Evolutionary conservation across 495 filamentous ascomycete species (phyloP).

Genomic region (Paragyromitra xinjiangensis): DNA sequence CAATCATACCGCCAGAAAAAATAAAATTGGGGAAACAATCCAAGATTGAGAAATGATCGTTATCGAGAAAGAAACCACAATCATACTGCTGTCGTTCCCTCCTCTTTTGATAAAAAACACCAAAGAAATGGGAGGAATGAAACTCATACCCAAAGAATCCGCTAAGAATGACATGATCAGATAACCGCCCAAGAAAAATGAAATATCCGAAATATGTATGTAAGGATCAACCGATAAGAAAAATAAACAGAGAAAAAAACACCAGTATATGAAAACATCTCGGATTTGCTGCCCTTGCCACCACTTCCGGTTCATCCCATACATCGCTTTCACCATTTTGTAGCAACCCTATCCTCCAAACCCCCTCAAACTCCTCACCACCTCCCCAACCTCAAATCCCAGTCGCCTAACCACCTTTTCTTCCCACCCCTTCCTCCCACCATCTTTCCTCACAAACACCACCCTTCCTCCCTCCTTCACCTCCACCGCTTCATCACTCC

Average conservation of each 20-base stretch:
- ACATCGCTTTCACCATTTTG: background rate
- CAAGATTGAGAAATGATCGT: slow-evolving; percentile 15
- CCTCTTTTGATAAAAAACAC: slow-evolving; percentile 16
- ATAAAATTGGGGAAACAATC: background rate
- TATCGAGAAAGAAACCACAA: background rate
- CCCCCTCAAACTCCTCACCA: slow-evolving; percentile 65
- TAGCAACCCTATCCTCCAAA: slow-evolving; percentile 38
- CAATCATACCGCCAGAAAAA: slow-evolving; percentile 21
- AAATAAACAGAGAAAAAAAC: slow-evolving; percentile 45
- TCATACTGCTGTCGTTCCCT: slow-evolving; percentile 4
- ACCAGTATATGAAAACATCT: background rate
- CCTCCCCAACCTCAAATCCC: slow-evolving; percentile 85
- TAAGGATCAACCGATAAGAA: slow-evolving; percentile 19
- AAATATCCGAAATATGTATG: slow-evolving; percentile 25
- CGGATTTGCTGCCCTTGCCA: background rate
- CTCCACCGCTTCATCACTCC: slow-evolving; percentile 49
- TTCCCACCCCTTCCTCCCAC: slow-evolving; percentile 63
- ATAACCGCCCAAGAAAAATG: slow-evolving; percentile 24
- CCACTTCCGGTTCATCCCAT: background rate
- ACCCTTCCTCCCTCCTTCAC: slow-evolving; percentile 50
- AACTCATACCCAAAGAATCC: slow-evolving; percentile 32
- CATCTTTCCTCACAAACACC: slow-evolving; percentile 56
- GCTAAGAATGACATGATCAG: slow-evolving; percentile 43
- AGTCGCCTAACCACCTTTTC: slow-evolving; percentile 75
- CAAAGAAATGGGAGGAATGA: slow-evolving; percentile 4